Evolutionary conservation across 2,329 filamentous ascomycete genomes (phyloP), one percentile per base, ranked within the genome.

Genomic region (Thyridium curvatum): DNA sequence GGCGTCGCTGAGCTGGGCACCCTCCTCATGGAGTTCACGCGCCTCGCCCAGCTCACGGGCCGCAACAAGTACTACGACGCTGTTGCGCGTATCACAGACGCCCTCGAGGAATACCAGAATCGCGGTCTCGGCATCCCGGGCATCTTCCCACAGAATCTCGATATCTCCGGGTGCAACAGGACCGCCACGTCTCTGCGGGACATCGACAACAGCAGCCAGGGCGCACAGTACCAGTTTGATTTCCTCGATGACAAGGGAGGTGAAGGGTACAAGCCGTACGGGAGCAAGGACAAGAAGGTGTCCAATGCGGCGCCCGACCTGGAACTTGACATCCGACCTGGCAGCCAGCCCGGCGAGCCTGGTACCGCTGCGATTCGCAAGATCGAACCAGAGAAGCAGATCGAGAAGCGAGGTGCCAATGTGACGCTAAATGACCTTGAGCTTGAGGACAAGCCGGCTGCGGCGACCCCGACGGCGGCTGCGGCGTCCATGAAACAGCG

Each of bases 31-130:
- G 90, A 96, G 58, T 95, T 96, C 58, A 95, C 88, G 1, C 78
- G 88, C 13, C 71, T 96, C 33, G 86, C 89, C 8, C 90, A 96
- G 60, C 68, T 96, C 46, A 95, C 90, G 0, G 78, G 79, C 41
- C 71, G 91, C 43, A 63, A 82, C 49, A 89, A 82, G 56, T 96
- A 94, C 62, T 96, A 94, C 55, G 90, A 95, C 62, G 89, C 88
- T 13, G 72, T 95, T 44, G 86, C 87, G 35, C 82, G 89, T 43
- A 86, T 96, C 51, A 94, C 87, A 14, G 71, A 94, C 54, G 82
- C 82, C 8, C 71, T 96, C 18, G 77, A 89, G 45, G 75, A 82
- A 37, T 79, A 82, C 63, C 87, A 95, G 62, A 76, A 80, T 49
- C 65, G 67, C 3, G 74, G 70, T 5, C 90, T 84, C 1, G 70